A percentile compares a stretch with the other conserved stretches of the same genome.
Conservation (phyloP, 2,329 filamentous ascomycete genomes). For the Diaporthe australafricana region DNA sequence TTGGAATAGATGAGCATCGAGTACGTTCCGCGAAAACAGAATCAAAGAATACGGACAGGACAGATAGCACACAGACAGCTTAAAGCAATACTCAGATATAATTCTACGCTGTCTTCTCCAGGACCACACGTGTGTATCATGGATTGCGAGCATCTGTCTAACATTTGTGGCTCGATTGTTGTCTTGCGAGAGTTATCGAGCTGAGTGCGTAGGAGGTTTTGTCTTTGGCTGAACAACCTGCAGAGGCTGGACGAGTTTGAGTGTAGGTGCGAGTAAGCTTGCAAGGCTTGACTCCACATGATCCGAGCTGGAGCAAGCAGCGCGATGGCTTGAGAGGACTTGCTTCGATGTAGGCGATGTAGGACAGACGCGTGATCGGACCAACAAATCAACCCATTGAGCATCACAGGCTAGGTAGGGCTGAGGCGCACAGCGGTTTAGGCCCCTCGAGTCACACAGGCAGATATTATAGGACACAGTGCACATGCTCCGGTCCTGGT, state of each 20-base stretch:
- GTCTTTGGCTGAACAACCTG: background rate
- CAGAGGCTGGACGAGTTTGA: too few relatives aligned
- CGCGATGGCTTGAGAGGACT: background rate
- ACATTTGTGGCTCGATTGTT: background rate
- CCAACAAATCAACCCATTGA: background rate
- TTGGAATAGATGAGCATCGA: slow-evolving; percentile 7
- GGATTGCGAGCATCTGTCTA: background rate
- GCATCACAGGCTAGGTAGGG: background rate
- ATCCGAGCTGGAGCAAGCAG: too few relatives aligned
- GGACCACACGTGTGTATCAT: too few relatives aligned
- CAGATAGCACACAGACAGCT: slow-evolving; percentile 8
- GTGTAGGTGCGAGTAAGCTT: too few relatives aligned
- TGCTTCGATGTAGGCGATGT: background rate
- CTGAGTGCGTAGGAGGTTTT: background rate
- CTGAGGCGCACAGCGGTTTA: background rate
- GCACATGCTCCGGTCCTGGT: background rate
- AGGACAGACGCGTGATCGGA: background rate
- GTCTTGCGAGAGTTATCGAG: background rate
- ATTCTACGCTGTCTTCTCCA: background rate
- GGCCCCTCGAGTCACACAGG: background rate
- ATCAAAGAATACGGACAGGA: background rate
- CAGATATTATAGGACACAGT: background rate
- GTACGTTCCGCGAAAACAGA: background rate
- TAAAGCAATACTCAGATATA: slow-evolving; percentile 18
- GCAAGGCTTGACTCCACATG: too few relatives aligned